Evolutionary conservation across 805 yeast species (phyloP), one percentile per base, ranked within the genome.

Genomic region (Nakazawaea peltata): DNA sequence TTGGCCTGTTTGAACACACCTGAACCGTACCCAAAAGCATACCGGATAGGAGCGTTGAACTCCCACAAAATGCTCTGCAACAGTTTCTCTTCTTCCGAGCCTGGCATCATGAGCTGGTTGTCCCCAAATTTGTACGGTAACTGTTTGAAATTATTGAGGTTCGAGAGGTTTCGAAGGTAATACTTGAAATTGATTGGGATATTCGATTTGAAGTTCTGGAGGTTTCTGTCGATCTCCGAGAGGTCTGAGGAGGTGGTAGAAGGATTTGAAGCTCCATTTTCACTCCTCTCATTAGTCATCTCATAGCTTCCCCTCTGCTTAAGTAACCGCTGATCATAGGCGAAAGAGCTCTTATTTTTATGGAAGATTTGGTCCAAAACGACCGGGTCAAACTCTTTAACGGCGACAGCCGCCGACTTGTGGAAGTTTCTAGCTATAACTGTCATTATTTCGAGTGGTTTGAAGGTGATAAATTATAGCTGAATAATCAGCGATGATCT

Each of bases 11-110:
- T 68, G 48, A 92, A 83, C 1, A 92, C 95, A 4, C 95, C 95
- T 6, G 94, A 82, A 2, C 98, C 98, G 56, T 90, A 90, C 0
- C 97, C 98, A 57, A 90, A 83, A 1, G 95, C 79, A 47, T 74
- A 82, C 36, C 75, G 63, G 11, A 86, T 71, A 1, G 92, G 88
- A 1, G 90, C 81, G 28, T 74, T 61, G 55, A 84, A 84, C 30
- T 65, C 60, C 56, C 71, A 56, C 26, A 80, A 47, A 2, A 81
- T 66, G 2, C 64, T 53, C 13, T 65, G 53, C 19, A 85, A 57
- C 7, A 68, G 63, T 8, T 53, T 54, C 25, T 71, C 63, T 42
- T 67, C 46, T 32, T 68, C 71, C 4, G 73, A 61, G n/a, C n/a
- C n/a, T n/a, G n/a, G n/a, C 2, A 61, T 48, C 9, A 77, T 56